A percentile compares a stretch with the other conserved stretches of the same genome.
These are phyloP conservation scores for Diaporthe amygdali DNA, from an alignment of 2,329 filamentous ascomycete species.

Conservation along the genomic window DNA sequence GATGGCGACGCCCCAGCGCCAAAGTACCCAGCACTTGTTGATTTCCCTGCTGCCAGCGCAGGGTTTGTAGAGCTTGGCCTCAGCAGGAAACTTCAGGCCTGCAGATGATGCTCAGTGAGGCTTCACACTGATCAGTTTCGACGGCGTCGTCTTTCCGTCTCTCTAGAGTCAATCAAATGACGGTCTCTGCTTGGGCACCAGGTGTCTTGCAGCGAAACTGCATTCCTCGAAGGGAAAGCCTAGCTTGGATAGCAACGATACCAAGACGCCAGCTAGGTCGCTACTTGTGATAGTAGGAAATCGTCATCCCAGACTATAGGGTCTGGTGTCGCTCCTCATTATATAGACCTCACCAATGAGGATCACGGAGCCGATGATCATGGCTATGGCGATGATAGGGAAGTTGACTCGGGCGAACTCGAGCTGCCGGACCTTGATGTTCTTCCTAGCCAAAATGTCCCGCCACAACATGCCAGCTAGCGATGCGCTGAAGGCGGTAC, in stretches of 20 bases:
- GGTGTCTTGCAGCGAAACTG: neutral
- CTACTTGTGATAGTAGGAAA: neutral
- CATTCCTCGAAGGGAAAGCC: neutral
- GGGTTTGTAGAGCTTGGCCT: neutral
- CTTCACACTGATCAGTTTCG: neutral
- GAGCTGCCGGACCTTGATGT: constrained; percentile 66
- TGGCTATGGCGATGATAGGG: constrained; percentile 72
- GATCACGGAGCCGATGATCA: constrained; percentile 67
- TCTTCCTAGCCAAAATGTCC: constrained; percentile 71
- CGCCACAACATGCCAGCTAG: constrained; percentile 75
- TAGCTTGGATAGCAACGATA: neutral
- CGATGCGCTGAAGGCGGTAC: constrained; percentile 73
- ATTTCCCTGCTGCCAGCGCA: neutral
- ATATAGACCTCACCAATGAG: constrained; percentile 70
- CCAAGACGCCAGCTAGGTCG: neutral
- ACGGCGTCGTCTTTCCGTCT: neutral
- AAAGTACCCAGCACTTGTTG: neutral
- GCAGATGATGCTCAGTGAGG: neutral
- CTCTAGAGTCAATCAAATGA: neutral
- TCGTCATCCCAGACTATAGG: constrained; percentile 37
- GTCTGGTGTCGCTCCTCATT: constrained; percentile 43
- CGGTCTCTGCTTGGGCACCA: neutral
- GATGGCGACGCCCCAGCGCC: neutral
- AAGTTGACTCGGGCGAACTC: constrained; percentile 74
- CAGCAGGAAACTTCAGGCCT: neutral